Evolutionary conservation across 2,329 filamentous ascomycete species (phyloP), one percentile per base, ranked within the genome.

Genomic region (Penicillium occitanis): DNA sequence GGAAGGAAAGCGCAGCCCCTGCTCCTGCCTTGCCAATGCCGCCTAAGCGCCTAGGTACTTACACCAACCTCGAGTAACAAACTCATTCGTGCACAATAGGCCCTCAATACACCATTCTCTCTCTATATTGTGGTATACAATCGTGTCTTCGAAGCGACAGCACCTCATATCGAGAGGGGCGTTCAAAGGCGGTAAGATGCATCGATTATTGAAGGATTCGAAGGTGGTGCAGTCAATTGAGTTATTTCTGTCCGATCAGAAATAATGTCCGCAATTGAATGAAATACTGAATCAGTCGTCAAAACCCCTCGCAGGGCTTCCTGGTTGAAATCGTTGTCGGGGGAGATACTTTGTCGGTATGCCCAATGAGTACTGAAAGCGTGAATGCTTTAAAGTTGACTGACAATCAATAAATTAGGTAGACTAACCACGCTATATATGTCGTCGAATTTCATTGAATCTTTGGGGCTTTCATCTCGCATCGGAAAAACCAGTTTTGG

Each of bases 1-100:
- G 46, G 37, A 55, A 55, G 37, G 51, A 61, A 46, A 55, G 63
- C 42, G 48, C 46, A 30, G 50, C 14, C 22, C 14, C 25, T n/a
- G 25, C 28, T 10, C 53, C n/a, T 50, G 53, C 37, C 33, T 30
- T n/a, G 25, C 6, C 10, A 19, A 22, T 55, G 17, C 17, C 30
- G 30, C 17, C 19, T 11, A 14, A 22, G n/a, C 11, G 14, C 14
- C n/a, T 10, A 37, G n/a, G 8, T 19, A 22, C n/a, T 57, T 57
- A 13, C 28, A 22, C 5, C 53, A 35, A 22, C 33, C 53, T 22
- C 33, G 33, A 55, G 51, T 35, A 55, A 37, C n/a, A 37, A 7
- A 11, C 30, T 57, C 33, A 57, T 3, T 19, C 17, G 8, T 7
- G n/a, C n/a, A 7, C n/a, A 22, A 37, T 37, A 3, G n/a, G 53